Evolutionary conservation across 2,329 filamentous ascomycete species (phyloP), one percentile per base, ranked within the genome.

Genomic region (Beauveria pseudobassiana): DNA sequence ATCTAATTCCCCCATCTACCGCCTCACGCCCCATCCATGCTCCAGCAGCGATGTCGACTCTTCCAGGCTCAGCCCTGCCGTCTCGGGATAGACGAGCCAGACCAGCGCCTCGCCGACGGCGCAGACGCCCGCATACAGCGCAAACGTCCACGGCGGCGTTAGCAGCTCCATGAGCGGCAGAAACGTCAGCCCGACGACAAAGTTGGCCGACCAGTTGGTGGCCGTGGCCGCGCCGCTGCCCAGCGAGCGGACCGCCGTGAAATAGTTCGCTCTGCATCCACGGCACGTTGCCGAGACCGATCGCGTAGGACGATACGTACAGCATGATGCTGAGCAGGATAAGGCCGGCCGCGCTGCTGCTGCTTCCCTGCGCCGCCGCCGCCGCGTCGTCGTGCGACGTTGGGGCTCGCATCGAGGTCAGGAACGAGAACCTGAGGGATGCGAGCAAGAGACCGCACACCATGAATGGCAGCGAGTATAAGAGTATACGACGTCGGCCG

Each of bases 231-330:
- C 73, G 0, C 87, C 87, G 62, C 87, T 90, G 30, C 90, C 90
- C 1, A 91, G 74, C 5, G 87, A 87, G 54, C 90, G 85, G 51
- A 92, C 89, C 34, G 82, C 81, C 53, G 93, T 79, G 1, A 70
- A 97, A 97, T 38, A 96, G 82, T 76, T 98, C 93, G 67, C 88
- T 91, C 76, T 96, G 93, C 81, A 96, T 93, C 93, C 93, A 98
- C 0, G 93, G 93, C 3, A 98, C 91, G 68, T 92, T 96, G 9
- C 93, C 93, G 2, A 98, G 81, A 2, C 93, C 93, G 1, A 93
- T 79, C 1, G 93, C 93, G 71, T 96, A 98, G 1, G 88, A 82
- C 9, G 90, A 88, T 2, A 96, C 92, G 73, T 96, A 97, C 8
- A 91, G 67, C 73, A 92, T 88, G 72, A 97, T 87, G 65, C 88